phyloP scores from a whole-genome alignment of 177 flowering plant genomes.

The Telopea speciosissima region DNA sequence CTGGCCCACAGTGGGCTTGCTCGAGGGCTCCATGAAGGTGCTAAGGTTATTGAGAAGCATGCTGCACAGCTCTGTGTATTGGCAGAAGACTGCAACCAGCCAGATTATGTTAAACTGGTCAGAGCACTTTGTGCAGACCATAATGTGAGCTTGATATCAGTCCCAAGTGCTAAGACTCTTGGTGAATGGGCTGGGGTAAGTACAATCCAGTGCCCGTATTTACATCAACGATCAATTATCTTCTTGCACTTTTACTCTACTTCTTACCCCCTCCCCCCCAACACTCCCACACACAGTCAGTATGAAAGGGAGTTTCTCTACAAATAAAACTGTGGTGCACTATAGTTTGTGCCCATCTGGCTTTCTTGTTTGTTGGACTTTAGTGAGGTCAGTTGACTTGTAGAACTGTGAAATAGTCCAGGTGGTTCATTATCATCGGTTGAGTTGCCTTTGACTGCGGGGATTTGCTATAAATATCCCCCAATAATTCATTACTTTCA shows the following conservation, averaged over 20 bases:
- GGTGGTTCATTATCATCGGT: no score
- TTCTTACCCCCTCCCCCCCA: no score
- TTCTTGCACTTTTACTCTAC: no score
- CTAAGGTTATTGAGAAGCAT: conserved; percentile 62
- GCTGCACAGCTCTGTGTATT: conserved; percentile 55
- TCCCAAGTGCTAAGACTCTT: conserved; percentile 60
- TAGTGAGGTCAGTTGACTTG: no score
- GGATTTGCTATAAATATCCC: no score
- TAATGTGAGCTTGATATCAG: conserved; percentile 46
- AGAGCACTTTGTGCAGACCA: conserved; percentile 60
- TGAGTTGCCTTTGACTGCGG: no score
- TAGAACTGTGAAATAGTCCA: no score
- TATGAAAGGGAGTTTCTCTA: no score
- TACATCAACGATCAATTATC: no score
- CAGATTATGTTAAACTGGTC: conserved; percentile 53
- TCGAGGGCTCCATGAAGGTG: conserved; percentile 55
- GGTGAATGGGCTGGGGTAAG: conserved; percentile 76
- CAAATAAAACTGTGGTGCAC: no score
- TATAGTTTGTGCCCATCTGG: background rate
- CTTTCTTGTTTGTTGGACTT: background rate
- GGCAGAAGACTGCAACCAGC: conserved; percentile 63
- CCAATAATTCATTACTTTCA: no score
- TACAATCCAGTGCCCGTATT: conserved; percentile 1
- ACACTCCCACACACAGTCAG: no score
- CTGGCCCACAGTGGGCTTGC: conserved; percentile 51